Conservation (phyloP, 331 rosid species). For the Rosa hybrid region DNA sequence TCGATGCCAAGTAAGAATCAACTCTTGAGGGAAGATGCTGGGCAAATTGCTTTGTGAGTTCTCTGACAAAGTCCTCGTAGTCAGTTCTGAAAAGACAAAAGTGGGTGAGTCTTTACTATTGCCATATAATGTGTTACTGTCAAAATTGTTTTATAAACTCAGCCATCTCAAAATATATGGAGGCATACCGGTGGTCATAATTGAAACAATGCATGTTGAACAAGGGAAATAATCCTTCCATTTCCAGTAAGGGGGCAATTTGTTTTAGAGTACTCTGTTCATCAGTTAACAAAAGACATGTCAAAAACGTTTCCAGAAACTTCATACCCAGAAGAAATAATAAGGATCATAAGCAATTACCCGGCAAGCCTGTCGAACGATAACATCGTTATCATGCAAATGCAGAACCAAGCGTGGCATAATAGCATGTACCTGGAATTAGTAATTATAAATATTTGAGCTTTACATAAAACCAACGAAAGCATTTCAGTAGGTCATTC, state of each 20-base stretch:
- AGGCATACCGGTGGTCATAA: conserved; percentile 81
- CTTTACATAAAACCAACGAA: background rate
- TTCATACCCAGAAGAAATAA: conserved; percentile 20
- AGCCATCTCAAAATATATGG: conserved; percentile 14
- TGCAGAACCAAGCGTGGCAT: conserved; percentile 92
- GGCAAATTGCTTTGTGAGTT: conserved; percentile 68
- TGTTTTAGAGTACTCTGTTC: conserved; percentile 67
- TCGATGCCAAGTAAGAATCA: conserved; percentile 76
- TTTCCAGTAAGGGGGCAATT: conserved; percentile 66
- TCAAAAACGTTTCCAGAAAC: conserved; percentile 21
- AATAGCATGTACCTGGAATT: conserved; percentile 73
- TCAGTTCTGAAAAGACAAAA: conserved; percentile 59
- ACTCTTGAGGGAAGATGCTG: conserved; percentile 80
- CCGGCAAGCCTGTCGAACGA: conserved; percentile 93
- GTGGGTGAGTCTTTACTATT: conserved; percentile 18
- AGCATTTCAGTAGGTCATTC: background rate
- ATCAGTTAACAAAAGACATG: conserved; percentile 15
- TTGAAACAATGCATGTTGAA: conserved; percentile 67
- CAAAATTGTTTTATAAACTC: conserved; percentile 23
- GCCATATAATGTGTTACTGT: conserved; percentile 1
- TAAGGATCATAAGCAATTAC: conserved; percentile 44
- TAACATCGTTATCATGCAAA: conserved; percentile 70
- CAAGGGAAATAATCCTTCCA: conserved; percentile 51
- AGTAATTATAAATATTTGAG: background rate
- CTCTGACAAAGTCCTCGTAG: conserved; percentile 79